phyloP scores from a whole-genome alignment of 345 rosid species.

The Syzygium aromaticum region DNA sequence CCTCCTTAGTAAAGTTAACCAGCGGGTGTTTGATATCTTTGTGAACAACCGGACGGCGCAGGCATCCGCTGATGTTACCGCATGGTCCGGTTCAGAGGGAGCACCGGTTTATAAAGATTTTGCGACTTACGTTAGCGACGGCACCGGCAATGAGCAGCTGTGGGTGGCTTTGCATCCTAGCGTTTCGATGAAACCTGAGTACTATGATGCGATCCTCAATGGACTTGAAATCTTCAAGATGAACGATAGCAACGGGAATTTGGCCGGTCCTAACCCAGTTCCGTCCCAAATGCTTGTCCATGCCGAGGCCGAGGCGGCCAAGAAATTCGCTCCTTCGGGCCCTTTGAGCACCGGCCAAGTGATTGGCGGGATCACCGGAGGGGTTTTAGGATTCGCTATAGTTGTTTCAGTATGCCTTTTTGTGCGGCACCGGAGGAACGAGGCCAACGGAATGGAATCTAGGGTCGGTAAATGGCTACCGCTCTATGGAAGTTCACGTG shows the following conservation, averaged over 20 bases:
- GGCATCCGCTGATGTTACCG: constrained; percentile 34
- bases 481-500: constrained; percentile 11
- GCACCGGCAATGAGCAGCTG: constrained; percentile 15
- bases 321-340: constrained; percentile 2
- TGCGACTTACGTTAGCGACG: constrained; percentile 16
- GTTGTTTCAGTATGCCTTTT: constrained; percentile 15
- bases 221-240: constrained; percentile 59
- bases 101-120: constrained; percentile 40
- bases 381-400: constrained; percentile 20
- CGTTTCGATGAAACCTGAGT: constrained; percentile 17
- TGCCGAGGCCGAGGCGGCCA: constrained; percentile 7
- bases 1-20: constrained; percentile 17
- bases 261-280: constrained; percentile 47
- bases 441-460: background rate
- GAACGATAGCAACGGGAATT: constrained; percentile 17
- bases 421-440: constrained; percentile 8
- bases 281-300: constrained; percentile 26
- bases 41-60: constrained; percentile 42
- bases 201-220: constrained; percentile 31
- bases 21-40: constrained; percentile 40
- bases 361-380: constrained; percentile 33
- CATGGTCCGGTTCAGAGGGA: constrained; percentile 31
- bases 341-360: background rate
- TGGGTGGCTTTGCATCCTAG: constrained; percentile 45
- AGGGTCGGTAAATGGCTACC: constrained; percentile 24